Evolutionary conservation across 164 flowering plant species (phyloP).

Genomic region (Berberis vulgaris): DNA sequence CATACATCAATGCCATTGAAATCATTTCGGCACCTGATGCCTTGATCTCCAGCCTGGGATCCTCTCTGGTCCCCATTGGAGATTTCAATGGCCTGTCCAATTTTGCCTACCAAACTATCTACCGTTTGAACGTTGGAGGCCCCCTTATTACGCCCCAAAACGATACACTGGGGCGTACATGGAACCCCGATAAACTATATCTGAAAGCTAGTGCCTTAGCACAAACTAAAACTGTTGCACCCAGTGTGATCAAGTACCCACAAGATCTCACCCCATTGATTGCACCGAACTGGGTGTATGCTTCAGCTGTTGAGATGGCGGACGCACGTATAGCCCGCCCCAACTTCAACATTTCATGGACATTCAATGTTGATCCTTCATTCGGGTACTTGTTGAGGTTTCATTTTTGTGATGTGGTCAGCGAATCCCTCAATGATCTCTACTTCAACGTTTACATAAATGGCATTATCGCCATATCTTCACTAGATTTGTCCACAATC

Average conservation of each 20-base stretch:
- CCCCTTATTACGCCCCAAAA: background rate
- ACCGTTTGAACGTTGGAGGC: conserved; percentile 4
- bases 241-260: background rate
- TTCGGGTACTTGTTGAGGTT: background rate
- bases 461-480: background rate
- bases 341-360: conserved; percentile 1
- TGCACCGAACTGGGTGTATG: conserved; percentile 1
- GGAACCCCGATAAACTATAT: background rate
- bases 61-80: background rate
- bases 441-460: background rate
- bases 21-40: background rate
- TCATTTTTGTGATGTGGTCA: conserved; percentile 2
- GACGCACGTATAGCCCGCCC: background rate
- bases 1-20: conserved; percentile 2
- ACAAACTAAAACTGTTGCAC: background rate
- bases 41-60: background rate
- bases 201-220: background rate
- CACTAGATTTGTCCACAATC: background rate
- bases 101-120: background rate
- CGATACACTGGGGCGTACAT: conserved; percentile 1
- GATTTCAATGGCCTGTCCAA: background rate
- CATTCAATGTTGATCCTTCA: background rate
- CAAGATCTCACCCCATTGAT: background rate
- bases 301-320: conserved; percentile 1
- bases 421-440: background rate